Evolutionary conservation across 305 asterid genomes (phyloP), one percentile per base, ranked within the genome.

Genomic region (Fraxinus paxiana): DNA sequence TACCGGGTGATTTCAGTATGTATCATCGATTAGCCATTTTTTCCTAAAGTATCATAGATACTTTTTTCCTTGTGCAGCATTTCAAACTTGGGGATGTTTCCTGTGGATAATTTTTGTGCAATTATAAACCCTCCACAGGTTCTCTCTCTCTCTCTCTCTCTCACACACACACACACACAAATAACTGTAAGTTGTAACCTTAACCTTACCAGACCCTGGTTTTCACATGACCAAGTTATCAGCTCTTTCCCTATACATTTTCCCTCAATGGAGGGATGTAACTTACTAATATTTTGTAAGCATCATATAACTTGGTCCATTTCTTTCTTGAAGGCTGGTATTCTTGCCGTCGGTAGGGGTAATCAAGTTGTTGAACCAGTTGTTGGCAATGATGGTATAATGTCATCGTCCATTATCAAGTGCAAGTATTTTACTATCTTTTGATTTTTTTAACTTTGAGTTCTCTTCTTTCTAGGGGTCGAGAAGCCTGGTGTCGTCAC

Each of bases 121-220:
- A 96, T 94, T 77, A 94, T 92, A 86, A 96, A 96, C 85, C 99
- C 98, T 18, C 98, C 99, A 35, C 99, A 94, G 98, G 98, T 94
- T 73, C 87, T 73, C 81, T 81, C 87, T 84, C 87, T 83, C 85
- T 82, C 91, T 78, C 86, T 70, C 82, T 81, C 46, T 0, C 41
- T 2, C 76, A 43, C 82, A 38, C 24, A 31, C 69, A 73, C 38
- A 46, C 48, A 30, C 9, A 26, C 24, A 30, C 0, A 51, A 12
- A 56, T 18, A 18, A 18, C 67, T 56, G 30, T 20, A 56, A 48
- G 59, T n/a, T 48, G 20, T 15, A 48, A 48, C 59, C 59, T 48
- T 48, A 46, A 56, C 28, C 67, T 56, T 56, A 18, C 28, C 13
- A 10, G 69, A 56, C 69, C 69, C 69, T 56, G 69, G 69, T 56